phyloP scores from a whole-genome alignment of 345 rosid species.

The Rubroshorea leprosula region DNA sequence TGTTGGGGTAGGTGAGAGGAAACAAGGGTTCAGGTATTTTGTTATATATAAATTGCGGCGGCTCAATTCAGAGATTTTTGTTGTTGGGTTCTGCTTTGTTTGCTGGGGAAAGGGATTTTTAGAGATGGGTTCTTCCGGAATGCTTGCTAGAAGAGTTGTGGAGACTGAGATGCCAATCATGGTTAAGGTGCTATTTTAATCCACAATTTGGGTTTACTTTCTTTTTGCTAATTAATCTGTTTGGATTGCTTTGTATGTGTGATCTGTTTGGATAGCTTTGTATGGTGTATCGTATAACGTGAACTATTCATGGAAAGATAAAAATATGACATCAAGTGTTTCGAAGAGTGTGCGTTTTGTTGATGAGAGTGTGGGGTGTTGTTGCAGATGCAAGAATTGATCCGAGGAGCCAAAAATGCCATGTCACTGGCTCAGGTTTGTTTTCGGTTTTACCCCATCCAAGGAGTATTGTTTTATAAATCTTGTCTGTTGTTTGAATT shows the following conservation, averaged over 20 bases:
- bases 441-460: conserved; percentile 1
- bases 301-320: too few species aligned
- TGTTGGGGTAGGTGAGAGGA: not conserved
- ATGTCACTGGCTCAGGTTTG: conserved; percentile 92
- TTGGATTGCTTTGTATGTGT: not conserved
- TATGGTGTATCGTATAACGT: too few species aligned
- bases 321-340: too few species aligned
- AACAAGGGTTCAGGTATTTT: not conserved
- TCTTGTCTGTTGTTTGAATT: conserved; percentile 5
- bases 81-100: conserved; percentile 15
- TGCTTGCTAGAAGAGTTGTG: conserved; percentile 77
- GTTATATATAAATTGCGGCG: not conserved
- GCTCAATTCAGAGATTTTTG: conserved; percentile 2
- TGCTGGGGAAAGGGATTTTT: not conserved
- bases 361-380: conserved; percentile 21
- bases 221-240: not conserved
- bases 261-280: not conserved
- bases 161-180: conserved; percentile 82
- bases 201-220: conserved; percentile 12
- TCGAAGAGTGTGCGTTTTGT: conserved; percentile 15
- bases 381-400: conserved; percentile 73
- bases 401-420: conserved; percentile 55
- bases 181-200: conserved; percentile 58
- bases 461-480: conserved; percentile 3
- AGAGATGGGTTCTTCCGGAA: conserved; percentile 75